Evolutionary conservation across 2,329 filamentous ascomycete species (phyloP).

Genomic region (Chrysosporium queenslandicum): DNA sequence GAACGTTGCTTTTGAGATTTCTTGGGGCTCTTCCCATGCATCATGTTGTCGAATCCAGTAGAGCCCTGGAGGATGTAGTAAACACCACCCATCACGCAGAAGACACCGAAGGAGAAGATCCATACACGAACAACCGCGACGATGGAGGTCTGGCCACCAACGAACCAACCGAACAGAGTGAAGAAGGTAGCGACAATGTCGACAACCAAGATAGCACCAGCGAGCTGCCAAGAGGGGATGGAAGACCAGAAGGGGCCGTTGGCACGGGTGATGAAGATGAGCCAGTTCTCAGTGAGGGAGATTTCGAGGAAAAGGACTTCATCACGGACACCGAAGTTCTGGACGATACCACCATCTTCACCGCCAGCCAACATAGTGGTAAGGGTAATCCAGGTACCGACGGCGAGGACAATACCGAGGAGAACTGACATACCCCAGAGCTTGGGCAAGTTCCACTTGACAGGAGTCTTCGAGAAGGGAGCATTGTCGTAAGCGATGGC

Average conservation of each 20-base stretch:
- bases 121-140: conserved; percentile 80
- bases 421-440: conserved; percentile 87
- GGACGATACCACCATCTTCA: conserved; percentile 69
- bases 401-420: conserved; percentile 67
- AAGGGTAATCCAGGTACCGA: conserved; percentile 80
- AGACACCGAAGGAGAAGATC: conserved; percentile 84
- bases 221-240: conserved; percentile 74
- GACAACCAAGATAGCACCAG: conserved; percentile 67
- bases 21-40: conserved; percentile 81
- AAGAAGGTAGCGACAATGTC: conserved; percentile 79
- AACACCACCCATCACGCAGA: conserved; percentile 67
- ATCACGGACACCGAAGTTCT: conserved; percentile 77
- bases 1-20: conserved; percentile 73
- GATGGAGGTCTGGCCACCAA: conserved; percentile 59
- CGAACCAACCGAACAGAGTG: conserved; percentile 76
- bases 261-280: conserved; percentile 91
- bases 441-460: conserved; percentile 93
- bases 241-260: conserved; percentile 89
- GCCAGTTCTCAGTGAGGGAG: conserved; percentile 86
- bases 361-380: conserved; percentile 67
- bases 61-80: conserved; percentile 78
- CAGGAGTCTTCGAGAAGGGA: conserved; percentile 71
- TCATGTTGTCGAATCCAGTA: conserved; percentile 75
- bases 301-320: conserved; percentile 82
- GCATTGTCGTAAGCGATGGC: conserved; percentile 92